Base-by-base conservation (phyloP, 2,329 filamentous ascomycete genomes). In the Hypoxylon sp. region DNA sequence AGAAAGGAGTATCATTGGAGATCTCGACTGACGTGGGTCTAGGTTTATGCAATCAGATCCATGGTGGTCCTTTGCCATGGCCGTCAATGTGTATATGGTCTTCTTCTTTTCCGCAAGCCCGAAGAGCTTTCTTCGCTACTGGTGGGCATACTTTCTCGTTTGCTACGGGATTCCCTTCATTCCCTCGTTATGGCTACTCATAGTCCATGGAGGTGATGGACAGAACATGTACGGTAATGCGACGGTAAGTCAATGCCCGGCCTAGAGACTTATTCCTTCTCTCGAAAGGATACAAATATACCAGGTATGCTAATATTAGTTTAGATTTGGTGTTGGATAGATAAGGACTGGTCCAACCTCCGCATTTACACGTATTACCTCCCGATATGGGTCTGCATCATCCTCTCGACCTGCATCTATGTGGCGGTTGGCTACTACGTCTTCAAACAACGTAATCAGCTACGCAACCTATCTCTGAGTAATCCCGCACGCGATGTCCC, bases 31-130 rank as follows among this genome's bases (percentile, higher is more conserved):
- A 75, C 55, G 3, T 48, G 14, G 27, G 14, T 11, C 6, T 69
- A 93, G 90, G 88, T 94, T 93, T 78, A 91, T 92, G 88, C 90
- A 91, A 72, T 91, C 90, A 4, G 91, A 93, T 79, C 89, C 90
- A 0, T 86, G 92, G 81, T 94, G 90, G 92, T 92, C 91, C 0
- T 87, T 94, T 60, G 91, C 91, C 70, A 95, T 96, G 92, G 92
- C 92, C 2, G 84, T 91, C 76, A 96, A 95, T 75, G 92, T 95
- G 69, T 92, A 91, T 74, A 85, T 95, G 57, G 87, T 89, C 65
- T 89, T 89, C 77, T 89, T 89, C 79, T 85, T 85, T 72, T 83
- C 85, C n/a, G 84, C 85, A 53, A 88, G 83, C 51, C 86, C 87
- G 0, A 90, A 90, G 6, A 90, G 91, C 57, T 94, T 94, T 75